Conservation (phyloP, 805 yeast species). For the Starmerella floricola region DNA sequence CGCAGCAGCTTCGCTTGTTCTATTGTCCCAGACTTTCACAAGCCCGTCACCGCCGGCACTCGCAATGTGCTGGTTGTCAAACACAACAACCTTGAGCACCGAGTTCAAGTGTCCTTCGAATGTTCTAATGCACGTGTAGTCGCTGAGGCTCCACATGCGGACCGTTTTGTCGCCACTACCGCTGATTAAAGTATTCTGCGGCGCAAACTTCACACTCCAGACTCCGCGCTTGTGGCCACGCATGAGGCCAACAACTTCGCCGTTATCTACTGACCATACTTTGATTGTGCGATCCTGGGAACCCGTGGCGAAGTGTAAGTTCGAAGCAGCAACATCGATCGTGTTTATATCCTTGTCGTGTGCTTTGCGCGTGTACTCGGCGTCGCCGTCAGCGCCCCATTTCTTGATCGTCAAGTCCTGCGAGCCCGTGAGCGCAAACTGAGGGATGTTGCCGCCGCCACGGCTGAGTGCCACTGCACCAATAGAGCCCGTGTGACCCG, state of each 20-base stretch:
- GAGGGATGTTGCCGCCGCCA: slow-evolving; percentile 36
- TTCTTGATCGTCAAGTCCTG: slow-evolving; percentile 74
- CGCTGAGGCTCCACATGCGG: slow-evolving; percentile 76
- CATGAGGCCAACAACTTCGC: slow-evolving; percentile 74
- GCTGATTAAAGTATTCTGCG: slow-evolving; percentile 59
- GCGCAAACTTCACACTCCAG: slow-evolving; percentile 81
- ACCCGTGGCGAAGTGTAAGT: slow-evolving; percentile 79
- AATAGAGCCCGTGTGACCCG: slow-evolving; percentile 80
- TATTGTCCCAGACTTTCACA: slow-evolving; percentile 76
- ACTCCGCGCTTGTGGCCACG: slow-evolving; percentile 90
- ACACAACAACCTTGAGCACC: slow-evolving; percentile 67
- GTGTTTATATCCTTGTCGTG: slow-evolving; percentile 94
- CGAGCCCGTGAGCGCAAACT: slow-evolving; percentile 68
- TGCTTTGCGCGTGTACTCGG: slow-evolving; percentile 86
- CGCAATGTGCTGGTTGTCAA: slow-evolving; percentile 43
- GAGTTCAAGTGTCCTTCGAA: slow-evolving; percentile 93
- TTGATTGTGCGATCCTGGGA: slow-evolving; percentile 88
- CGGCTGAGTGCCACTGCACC: slow-evolving; percentile 71
- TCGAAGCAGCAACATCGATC: slow-evolving; percentile 81
- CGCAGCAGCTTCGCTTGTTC: slow-evolving; percentile 62
- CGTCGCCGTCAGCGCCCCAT: slow-evolving; percentile 49
- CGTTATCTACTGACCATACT: slow-evolving; percentile 74
- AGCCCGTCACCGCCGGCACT: slow-evolving; percentile 90
- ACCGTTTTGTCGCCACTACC: slow-evolving; percentile 89
- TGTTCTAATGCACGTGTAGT: slow-evolving; percentile 63